Evolutionary conservation across 768 basidiomycete genomes (phyloP), one percentile per base, ranked within the genome.

Genomic region (Podaxis rugospora): DNA sequence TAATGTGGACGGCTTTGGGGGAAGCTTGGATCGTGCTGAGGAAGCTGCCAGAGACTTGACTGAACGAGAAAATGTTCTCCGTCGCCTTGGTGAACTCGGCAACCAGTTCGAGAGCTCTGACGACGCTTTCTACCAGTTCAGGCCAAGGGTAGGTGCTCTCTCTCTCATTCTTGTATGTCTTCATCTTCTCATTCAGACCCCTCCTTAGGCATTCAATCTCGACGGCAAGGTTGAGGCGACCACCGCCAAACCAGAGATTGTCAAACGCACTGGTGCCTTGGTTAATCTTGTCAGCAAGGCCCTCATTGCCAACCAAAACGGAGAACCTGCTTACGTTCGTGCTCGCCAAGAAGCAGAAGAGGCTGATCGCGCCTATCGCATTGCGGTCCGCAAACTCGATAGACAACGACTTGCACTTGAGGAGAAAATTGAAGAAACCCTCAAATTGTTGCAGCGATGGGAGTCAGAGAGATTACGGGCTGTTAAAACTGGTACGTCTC

Each of bases 41-140:
- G 86, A 92, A 62, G 86, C 86, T 32, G 87, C 87, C 7, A 76
- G 74, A 35, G 84, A 86, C 47, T 72, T 90, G 61, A 83, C 85
- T 0, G 82, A 86, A 66, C 75, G 82, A n/a, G 83, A 86, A 32
- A 81, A 81, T 25, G 76, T 87, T 0, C 71, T 89, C 16, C 80
- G 94, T 55, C 80, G 93, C 51, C 76, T 94, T 51, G 92, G 92
- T 37, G 92, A 93, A 69, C 77, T 91, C 54, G 92, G 92, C 7
- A 94, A 94, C 67, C 80, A 82, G 55, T 93, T 91, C 64, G 91
- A 91, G 66, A 82, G 82, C 62, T 81, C 86, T 1, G 87, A 90
- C 44, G 90, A 90, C 65, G 90, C 89, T 1, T 93, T 82, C 68
- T 94, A 89, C 70, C 92, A 93, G 70, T 93, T 94, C 76, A 78